Percentiles rank a stretch among this genome's conserved stretches.
Conservation (phyloP, 2,329 filamentous ascomycete species). For the Lachnellula subtilissima region DNA sequence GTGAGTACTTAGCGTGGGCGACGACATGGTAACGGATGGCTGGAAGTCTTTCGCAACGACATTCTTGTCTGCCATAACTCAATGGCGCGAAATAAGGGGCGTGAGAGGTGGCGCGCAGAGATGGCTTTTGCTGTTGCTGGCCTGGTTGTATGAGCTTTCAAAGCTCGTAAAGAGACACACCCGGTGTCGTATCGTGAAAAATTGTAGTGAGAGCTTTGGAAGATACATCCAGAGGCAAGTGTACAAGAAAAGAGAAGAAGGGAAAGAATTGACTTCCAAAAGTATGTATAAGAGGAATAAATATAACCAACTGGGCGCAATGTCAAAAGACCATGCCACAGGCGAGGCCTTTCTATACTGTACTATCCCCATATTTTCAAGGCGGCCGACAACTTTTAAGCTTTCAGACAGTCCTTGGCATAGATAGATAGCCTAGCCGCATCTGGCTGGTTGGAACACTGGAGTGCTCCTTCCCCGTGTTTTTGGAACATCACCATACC, state of each 20-base stretch:
- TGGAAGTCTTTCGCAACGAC: not conserved
- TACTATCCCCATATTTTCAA: too few species aligned
- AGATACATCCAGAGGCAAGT: not conserved
- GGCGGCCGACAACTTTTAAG: too few species aligned
- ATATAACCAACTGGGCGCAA: too few species aligned
- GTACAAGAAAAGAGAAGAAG: not conserved
- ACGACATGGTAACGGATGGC: not conserved
- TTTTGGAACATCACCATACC: too few species aligned
- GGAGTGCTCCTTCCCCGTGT: too few species aligned
- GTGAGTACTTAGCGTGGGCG: constrained; percentile 7
- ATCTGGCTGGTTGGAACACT: too few species aligned
- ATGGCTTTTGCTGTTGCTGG: not conserved
- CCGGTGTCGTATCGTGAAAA: not conserved
- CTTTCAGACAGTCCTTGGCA: too few species aligned
- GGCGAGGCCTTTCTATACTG: too few species aligned
- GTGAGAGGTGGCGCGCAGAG: not conserved
- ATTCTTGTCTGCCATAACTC: not conserved
- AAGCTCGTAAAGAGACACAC: not conserved
- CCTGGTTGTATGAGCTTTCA: not conserved
- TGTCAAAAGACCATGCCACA: too few species aligned
- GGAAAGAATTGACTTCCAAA: not conserved
- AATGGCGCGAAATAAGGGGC: not conserved
- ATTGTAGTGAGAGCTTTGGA: not conserved
- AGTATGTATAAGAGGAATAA: not conserved
- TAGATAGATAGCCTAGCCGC: too few species aligned